phyloP scores from a whole-genome alignment of 192 early-diverging fungal genomes.

The Umbelopsis ramanniana region DNA sequence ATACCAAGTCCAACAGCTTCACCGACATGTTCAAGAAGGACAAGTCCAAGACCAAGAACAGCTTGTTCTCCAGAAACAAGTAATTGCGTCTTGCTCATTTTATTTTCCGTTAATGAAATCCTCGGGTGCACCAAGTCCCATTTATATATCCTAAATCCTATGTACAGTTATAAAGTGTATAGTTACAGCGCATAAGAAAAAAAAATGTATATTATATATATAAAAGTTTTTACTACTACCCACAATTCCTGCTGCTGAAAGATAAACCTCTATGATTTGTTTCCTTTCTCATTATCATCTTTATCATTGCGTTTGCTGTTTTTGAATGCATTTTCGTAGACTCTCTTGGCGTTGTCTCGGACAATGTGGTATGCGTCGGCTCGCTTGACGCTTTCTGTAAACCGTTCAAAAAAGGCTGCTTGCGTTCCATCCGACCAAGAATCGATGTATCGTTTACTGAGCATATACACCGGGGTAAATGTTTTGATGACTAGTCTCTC shows the following conservation, averaged over 20 bases:
- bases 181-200: neutral
- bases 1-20: constrained; percentile 5
- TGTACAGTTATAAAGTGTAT: neutral
- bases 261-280: neutral
- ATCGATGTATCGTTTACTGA: constrained; percentile 39
- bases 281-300: neutral
- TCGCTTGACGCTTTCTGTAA: constrained; percentile 40
- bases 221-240: neutral
- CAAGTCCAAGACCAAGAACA: neutral
- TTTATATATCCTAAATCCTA: neutral
- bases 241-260: neutral
- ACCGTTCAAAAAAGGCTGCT: constrained; percentile 42
- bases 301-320: constrained; percentile 22
- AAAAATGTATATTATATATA: constrained; percentile 1
- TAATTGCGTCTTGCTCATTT: neutral
- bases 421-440: constrained; percentile 52
- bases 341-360: constrained; percentile 35
- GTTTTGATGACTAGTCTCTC: constrained; percentile 30
- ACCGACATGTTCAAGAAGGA: constrained; percentile 9
- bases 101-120: neutral
- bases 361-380: constrained; percentile 46
- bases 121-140: neutral
- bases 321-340: constrained; percentile 31
- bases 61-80: constrained; percentile 5
- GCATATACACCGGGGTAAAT: constrained; percentile 38